Conservation (phyloP, 1,139 yeast species). For the Yamadazyma spencermartinsiae region DNA sequence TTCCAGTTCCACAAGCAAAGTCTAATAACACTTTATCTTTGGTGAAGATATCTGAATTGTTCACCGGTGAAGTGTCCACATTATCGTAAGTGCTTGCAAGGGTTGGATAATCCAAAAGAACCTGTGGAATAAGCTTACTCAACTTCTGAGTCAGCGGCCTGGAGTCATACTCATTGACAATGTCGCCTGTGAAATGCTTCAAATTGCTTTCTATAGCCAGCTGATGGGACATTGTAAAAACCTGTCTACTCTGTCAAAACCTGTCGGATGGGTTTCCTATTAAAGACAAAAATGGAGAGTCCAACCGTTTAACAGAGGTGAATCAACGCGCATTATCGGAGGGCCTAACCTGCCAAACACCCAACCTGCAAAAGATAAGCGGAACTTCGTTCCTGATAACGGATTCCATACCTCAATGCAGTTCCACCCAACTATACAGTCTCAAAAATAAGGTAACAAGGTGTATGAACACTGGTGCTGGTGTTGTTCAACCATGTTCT, state of each 20-base stretch:
- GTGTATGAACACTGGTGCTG: too few relatives aligned
- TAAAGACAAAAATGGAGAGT: neutral
- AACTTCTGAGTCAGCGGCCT: constrained; percentile 4
- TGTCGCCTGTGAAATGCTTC: constrained; percentile 16
- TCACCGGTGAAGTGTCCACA: constrained; percentile 11
- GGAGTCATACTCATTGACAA: constrained; percentile 4
- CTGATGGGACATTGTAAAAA: constrained; percentile 13
- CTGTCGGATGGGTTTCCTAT: neutral
- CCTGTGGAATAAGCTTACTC: constrained; percentile 4
- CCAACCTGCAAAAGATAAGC: neutral
- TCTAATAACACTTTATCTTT: constrained; percentile 35
- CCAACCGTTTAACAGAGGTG: too few relatives aligned
- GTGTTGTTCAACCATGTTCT: too few relatives aligned
- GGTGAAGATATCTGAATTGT: constrained; percentile 15
- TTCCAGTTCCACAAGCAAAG: constrained; percentile 50
- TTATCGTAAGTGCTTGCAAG: neutral
- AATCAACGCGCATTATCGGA: too few relatives aligned
- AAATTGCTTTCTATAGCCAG: constrained; percentile 28
- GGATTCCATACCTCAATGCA: too few relatives aligned
- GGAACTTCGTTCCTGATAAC: too few relatives aligned
- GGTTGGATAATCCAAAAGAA: constrained; percentile 7
- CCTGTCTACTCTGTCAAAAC: neutral
- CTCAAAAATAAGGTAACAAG: too few relatives aligned
- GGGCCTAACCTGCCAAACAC: neutral
- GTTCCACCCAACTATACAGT: too few relatives aligned